These are phyloP conservation scores for Vitis riparia DNA, from an alignment of 164 flowering plant genomes.

Conservation along the genomic window DNA sequence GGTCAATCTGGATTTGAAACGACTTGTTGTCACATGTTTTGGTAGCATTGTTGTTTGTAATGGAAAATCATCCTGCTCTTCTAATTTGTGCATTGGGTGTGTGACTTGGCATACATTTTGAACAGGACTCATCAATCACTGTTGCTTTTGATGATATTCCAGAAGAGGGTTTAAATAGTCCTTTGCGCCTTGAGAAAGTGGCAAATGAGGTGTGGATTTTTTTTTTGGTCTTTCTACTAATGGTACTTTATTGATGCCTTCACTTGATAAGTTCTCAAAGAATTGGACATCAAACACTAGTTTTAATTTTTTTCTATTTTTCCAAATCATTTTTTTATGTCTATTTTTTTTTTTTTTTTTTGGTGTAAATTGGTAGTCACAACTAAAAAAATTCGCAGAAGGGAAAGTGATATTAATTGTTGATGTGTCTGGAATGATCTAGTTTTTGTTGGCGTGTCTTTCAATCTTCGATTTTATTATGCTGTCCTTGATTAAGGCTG, in stretches of 20 bases:
- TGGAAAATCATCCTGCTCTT: not conserved
- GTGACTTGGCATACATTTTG: constrained; percentile 10
- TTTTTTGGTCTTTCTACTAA: no score
- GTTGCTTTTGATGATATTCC: constrained; percentile 97
- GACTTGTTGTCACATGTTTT: not conserved
- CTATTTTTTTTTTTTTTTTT: no score
- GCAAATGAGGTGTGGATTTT: constrained; percentile 80
- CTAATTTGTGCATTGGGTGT: not conserved
- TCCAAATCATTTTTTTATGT: no score
- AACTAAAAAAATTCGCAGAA: no score
- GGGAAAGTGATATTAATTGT: no score
- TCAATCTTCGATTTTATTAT: not conserved
- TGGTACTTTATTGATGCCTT: no score
- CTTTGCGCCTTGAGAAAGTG: constrained; percentile 89
- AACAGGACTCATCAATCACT: constrained; percentile 87
- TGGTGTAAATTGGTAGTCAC: no score
- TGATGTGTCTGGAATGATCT: not conserved
- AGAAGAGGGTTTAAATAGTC: constrained; percentile 86
- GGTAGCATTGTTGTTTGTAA: not conserved
- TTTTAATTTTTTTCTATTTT: no score
- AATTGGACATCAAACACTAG: no score
- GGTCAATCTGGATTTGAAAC: constrained; percentile 39
- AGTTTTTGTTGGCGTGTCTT: not conserved
- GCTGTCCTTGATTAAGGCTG: not conserved
- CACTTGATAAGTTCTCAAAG: no score